phyloP scores from a whole-genome alignment of 139 green algal species.

The Chlorella sp. region DNA sequence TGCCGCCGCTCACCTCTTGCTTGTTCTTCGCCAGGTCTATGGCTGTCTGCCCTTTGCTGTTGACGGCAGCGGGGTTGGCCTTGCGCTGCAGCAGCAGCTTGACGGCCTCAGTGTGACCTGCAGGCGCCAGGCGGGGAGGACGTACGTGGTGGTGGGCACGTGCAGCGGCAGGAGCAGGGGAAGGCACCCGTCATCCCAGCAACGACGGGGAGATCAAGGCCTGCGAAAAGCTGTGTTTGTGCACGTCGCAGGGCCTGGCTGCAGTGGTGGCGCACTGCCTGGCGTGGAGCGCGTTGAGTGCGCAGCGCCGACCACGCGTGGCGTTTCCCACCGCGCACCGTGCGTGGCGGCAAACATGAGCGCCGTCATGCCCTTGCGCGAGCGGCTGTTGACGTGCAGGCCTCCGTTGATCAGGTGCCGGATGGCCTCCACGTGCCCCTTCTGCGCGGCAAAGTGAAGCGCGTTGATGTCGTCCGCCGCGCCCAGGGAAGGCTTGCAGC shows the following conservation, averaged over 20 bases:
- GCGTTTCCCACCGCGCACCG: conserved; percentile 24
- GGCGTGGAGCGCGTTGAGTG: background rate
- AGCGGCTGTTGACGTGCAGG: conserved; percentile 59
- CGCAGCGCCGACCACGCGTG: background rate
- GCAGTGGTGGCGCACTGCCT: background rate
- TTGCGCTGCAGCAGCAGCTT: conserved; percentile 58
- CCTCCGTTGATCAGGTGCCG: conserved; percentile 47
- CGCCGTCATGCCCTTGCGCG: conserved; percentile 54
- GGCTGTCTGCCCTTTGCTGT: conserved; percentile 46
- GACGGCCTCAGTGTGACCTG: conserved; percentile 47
- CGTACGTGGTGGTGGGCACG: too few species aligned
- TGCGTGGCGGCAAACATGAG: conserved; percentile 55
- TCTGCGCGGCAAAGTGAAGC: conserved; percentile 67
- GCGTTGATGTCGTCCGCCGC: conserved; percentile 71
- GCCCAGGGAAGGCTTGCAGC: conserved; percentile 14
- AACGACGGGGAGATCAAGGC: too few species aligned
- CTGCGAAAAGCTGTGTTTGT: too few species aligned
- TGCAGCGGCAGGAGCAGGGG: too few species aligned
- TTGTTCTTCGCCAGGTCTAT: conserved; percentile 41
- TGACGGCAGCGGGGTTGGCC: conserved; percentile 41
- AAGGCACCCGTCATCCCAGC: too few species aligned
- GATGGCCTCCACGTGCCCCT: conserved; percentile 47
- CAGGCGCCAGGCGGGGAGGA: background rate
- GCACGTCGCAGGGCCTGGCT: background rate
- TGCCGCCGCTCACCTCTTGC: too few species aligned